Evolutionary conservation across 164 flowering plant genomes (phyloP).

Genomic region (Euptelea pleiosperma): DNA sequence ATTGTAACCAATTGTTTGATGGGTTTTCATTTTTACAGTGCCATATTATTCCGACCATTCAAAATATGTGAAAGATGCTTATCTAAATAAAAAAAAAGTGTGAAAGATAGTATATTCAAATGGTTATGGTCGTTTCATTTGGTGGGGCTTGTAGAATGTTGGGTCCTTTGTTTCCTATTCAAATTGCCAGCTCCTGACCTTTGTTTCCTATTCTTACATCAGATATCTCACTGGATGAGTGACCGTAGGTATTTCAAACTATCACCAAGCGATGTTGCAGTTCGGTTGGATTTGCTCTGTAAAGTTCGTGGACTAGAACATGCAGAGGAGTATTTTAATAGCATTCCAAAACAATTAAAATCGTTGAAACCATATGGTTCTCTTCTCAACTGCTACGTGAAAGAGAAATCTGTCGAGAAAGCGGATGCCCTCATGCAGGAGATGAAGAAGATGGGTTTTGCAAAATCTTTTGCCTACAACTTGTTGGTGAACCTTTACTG

Average conservation of each 20-base stretch:
- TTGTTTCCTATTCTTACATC: constrained; percentile 4
- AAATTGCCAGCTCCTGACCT: too few relatives aligned
- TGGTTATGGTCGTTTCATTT: too few relatives aligned
- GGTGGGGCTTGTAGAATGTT: neutral
- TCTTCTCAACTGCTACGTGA: constrained; percentile 37
- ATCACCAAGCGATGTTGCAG: constrained; percentile 22
- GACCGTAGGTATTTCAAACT: constrained; percentile 18
- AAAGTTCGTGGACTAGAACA: constrained; percentile 33
- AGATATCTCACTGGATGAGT: constrained; percentile 55
- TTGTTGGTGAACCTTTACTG: constrained; percentile 34
- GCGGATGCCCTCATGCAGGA: constrained; percentile 35
- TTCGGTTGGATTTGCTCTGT: constrained; percentile 30
- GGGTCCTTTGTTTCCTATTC: neutral
- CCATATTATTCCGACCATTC: too few relatives aligned
- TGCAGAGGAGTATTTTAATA: constrained; percentile 38
- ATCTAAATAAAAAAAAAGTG: too few relatives aligned
- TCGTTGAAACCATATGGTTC: constrained; percentile 23
- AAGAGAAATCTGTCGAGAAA: constrained; percentile 29
- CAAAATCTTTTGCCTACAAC: constrained; percentile 28
- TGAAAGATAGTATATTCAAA: too few relatives aligned
- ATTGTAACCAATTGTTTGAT: too few relatives aligned
- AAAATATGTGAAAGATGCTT: too few relatives aligned
- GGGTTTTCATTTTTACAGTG: too few relatives aligned
- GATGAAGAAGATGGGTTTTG: constrained; percentile 30
- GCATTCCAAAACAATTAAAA: constrained; percentile 17